Conservation (phyloP, 805 yeast genomes). For the Candida schatavii region DNA sequence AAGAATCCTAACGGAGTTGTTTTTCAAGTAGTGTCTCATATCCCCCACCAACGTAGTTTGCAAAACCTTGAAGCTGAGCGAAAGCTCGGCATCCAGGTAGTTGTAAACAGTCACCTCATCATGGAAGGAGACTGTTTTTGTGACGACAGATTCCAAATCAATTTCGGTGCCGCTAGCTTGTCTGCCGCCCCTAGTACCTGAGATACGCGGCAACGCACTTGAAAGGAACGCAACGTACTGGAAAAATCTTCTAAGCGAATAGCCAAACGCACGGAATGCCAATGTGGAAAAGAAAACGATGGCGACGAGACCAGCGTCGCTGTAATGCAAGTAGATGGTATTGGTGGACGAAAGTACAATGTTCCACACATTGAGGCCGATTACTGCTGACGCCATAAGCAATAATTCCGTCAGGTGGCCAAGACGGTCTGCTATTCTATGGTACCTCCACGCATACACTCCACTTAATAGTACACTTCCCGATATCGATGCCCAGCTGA, state of each 20-base stretch:
- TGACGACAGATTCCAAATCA: slow-evolving; percentile 1
- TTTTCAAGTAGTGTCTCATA: neutral
- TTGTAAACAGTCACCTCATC: slow-evolving; percentile 13
- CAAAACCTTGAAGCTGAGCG: slow-evolving; percentile 3
- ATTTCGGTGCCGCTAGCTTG: neutral
- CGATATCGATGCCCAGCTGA: neutral
- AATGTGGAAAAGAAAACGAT: neutral
- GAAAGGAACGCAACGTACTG: neutral
- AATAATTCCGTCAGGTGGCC: neutral
- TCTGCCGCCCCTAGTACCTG: neutral
- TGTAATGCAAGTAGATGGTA: neutral
- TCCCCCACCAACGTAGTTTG: neutral
- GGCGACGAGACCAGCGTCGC: neutral
- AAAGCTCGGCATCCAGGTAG: slow-evolving; percentile 8
- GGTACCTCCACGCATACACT: neutral
- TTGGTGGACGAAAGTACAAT: neutral
- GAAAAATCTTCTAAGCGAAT: neutral
- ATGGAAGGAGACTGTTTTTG: slow-evolving; percentile 18
- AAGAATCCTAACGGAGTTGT: slow-evolving; percentile 8
- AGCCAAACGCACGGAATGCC: neutral
- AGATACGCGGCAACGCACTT: neutral
- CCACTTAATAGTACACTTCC: neutral
- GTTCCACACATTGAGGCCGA: neutral
- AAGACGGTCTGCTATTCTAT: neutral
- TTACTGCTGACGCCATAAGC: neutral